Conservation (phyloP, 345 rosid species). For the Balakata baccata region DNA sequence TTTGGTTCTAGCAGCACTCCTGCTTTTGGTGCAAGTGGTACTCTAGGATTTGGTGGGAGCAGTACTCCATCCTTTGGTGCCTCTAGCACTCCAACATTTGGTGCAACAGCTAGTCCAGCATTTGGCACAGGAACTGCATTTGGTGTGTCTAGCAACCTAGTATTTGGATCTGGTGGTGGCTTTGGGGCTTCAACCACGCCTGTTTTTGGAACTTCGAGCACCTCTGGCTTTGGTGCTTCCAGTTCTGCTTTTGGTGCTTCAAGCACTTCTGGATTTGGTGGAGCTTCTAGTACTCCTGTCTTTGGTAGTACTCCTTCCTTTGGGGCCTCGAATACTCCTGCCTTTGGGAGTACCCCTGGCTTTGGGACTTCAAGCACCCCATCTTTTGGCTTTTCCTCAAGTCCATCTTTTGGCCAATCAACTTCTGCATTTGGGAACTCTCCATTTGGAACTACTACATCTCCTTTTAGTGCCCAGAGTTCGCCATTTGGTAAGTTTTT, state of each 20-base stretch:
- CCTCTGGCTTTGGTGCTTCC: conserved; percentile 46
- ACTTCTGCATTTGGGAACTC: conserved; percentile 69
- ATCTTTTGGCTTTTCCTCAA: conserved; percentile 51
- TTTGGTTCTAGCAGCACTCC: conserved; percentile 51
- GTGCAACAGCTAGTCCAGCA: conserved; percentile 46
- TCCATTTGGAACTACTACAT: conserved; percentile 52
- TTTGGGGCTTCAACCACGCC: conserved; percentile 11
- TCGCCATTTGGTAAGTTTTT: conserved; percentile 55
- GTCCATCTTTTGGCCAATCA: conserved; percentile 77
- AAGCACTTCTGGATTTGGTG: conserved; percentile 31
- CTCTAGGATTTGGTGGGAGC: conserved; percentile 46
- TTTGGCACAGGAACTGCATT: conserved; percentile 41
- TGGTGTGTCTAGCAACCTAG: conserved; percentile 25
- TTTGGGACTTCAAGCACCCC: conserved; percentile 35
- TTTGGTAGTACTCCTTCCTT: conserved; percentile 33
- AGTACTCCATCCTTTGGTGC: conserved; percentile 51
- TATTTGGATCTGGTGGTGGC: conserved; percentile 43
- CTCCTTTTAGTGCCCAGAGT: conserved; percentile 72
- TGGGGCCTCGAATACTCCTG: conserved; percentile 37
- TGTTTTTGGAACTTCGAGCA: conserved; percentile 43
- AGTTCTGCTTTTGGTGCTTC: conserved; percentile 30
- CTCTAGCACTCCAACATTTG: conserved; percentile 45
- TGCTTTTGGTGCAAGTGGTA: conserved; percentile 51
- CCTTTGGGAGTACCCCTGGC: conserved; percentile 32
- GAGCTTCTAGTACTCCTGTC: conserved; percentile 25